Base-by-base conservation (phyloP, 179 eudicot genomes). In the Beta corolliflora region DNA sequence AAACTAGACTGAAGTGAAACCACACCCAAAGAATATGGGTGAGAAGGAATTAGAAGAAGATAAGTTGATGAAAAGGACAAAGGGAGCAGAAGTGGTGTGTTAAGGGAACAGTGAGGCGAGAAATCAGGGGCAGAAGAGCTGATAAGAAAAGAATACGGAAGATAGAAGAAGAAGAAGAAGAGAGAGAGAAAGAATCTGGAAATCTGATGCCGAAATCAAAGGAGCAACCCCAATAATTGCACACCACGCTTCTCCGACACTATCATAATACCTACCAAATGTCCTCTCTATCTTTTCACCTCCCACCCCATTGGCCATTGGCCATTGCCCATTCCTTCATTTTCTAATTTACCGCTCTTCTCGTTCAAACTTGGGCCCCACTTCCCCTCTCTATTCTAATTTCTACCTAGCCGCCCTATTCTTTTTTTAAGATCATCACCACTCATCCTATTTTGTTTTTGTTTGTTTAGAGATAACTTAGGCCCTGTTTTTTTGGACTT, bases 231-330 rank as follows among this genome's bases (percentile, higher is more conserved):
- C 77, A 73, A 54, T 73, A 12, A 73, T 73, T 73, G 64, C 9
- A 25, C 3, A 53, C 77, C 77, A 73, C 77, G 77, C 77, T 54
- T 52, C 60, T 73, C 77, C 77, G 77, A 73, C 77, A 73, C 10
- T 73, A 73, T 73, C 77, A 73, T 73, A 54, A 2, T 52, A 8
- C 29, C 45, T 23, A 19, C 56, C 14, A 10, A 3, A 15, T 29
- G 21, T 54, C 15, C 23, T n/a, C 5, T 63, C 5, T n/a, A 9
- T 59, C 19, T 59, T 9, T 59, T 25, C 29, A 25, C 29, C 29
- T 1, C 29, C 29, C 29, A 25, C 29, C 29, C 29, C 29, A 25
- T 25, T 25, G 29, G 29, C 29, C 29, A 25, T 25, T 25, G n/a
- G n/a, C n/a, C n/a, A n/a, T n/a, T n/a, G n/a, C n/a, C n/a, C n/a